A percentile compares a stretch with the other conserved stretches of the same genome.
These are phyloP conservation scores for Lolium rigidum DNA, from an alignment of 176 grass and related monocot species.

Conservation along the genomic window DNA sequence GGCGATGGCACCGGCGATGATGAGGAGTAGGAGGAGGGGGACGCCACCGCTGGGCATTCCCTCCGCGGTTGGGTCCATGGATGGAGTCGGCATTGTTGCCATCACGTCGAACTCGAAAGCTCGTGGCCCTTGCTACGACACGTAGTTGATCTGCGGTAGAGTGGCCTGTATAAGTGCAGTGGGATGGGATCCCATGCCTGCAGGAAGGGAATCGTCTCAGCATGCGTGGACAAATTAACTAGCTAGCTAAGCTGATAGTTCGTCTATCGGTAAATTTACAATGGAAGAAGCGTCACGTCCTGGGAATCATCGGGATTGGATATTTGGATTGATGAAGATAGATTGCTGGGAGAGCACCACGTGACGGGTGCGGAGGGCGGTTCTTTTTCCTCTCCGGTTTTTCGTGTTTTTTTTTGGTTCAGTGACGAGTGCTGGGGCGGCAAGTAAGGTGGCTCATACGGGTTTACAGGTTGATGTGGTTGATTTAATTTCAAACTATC, in stretches of 20 bases:
- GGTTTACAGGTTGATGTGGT: too few relatives aligned
- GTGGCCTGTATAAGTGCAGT: not conserved
- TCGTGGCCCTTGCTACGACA: not conserved
- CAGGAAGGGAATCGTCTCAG: not conserved
- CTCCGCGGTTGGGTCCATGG: slow-evolving; percentile 9
- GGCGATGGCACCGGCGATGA: not conserved
- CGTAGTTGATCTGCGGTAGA: not conserved
- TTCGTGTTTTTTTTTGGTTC: too few relatives aligned
- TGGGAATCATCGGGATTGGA: not conserved
- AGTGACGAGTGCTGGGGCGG: too few relatives aligned
- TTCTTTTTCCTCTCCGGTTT: not conserved
- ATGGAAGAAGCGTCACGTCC: not conserved
- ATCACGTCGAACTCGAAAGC: not conserved
- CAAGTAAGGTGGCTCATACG: too few relatives aligned
- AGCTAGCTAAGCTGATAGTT: too few relatives aligned
- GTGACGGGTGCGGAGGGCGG: not conserved
- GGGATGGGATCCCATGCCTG: not conserved
- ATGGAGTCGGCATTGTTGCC: not conserved
- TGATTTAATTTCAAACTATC: too few relatives aligned
- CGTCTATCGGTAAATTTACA: not conserved
- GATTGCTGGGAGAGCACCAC: not conserved
- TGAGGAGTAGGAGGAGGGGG: not conserved
- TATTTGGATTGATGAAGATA: not conserved
- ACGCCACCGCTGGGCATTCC: not conserved
- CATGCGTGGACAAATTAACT: not conserved